phyloP scores from a whole-genome alignment of 257 asterid genomes.

The Oldenlandia corymbosa region DNA sequence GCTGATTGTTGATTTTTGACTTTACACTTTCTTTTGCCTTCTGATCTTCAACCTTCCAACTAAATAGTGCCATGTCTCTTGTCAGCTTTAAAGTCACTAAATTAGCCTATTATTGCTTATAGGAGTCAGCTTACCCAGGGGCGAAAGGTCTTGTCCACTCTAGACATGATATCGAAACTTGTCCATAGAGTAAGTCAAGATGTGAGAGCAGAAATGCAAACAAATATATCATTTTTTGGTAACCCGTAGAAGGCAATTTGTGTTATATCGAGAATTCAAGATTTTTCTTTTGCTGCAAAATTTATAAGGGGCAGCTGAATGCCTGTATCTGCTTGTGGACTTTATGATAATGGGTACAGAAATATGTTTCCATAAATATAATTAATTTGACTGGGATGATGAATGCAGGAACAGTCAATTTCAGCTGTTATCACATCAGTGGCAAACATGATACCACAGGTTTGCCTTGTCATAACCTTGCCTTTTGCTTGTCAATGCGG shows the following conservation, averaged over 20 bases:
- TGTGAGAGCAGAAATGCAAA: not conserved
- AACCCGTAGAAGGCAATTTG: not conserved
- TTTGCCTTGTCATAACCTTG: slow-evolving; percentile 30
- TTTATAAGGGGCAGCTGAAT: no score
- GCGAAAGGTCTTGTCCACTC: slow-evolving; percentile 77
- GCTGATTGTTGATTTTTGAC: not conserved
- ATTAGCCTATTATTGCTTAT: slow-evolving; percentile 22
- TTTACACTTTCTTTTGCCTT: not conserved
- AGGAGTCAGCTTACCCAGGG: slow-evolving; percentile 97
- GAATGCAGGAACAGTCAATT: slow-evolving; percentile 82
- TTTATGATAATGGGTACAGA: not conserved
- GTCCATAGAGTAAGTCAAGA: slow-evolving; percentile 58
- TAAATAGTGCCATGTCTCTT: not conserved
- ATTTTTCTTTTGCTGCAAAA: not conserved
- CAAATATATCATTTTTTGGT: not conserved
- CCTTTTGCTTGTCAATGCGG: not conserved
- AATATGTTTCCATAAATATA: not conserved
- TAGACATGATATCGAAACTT: slow-evolving; percentile 85
- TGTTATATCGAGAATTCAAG: not conserved
- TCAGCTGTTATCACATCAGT: slow-evolving; percentile 89
- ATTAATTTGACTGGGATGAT: not conserved
- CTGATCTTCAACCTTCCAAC: not conserved
- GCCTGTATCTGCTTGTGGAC: not conserved
- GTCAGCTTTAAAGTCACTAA: slow-evolving; percentile 8
- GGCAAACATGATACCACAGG: slow-evolving; percentile 98